Evolutionary conservation across 345 rosid species (phyloP).

Genomic region (Diplotaxis tenuifolia): DNA sequence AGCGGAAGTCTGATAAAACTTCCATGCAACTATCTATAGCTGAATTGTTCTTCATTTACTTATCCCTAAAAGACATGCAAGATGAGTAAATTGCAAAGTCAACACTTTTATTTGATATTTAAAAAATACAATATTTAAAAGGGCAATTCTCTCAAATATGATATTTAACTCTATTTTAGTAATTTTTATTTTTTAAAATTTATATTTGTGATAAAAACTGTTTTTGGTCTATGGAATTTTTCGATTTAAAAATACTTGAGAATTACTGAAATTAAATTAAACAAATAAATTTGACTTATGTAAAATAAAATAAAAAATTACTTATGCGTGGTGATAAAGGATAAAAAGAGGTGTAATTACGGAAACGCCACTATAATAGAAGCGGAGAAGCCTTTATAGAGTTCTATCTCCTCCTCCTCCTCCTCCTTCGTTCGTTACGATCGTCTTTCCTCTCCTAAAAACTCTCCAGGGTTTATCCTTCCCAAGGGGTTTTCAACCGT

Average conservation of each 20-base stretch:
- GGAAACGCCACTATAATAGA: constrained; percentile 18
- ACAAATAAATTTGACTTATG: background rate
- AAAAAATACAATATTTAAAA: no score
- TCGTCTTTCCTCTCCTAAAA: background rate
- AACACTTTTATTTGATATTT: background rate
- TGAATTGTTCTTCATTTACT: no score
- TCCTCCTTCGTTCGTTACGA: constrained; percentile 4
- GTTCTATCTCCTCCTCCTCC: constrained; percentile 6
- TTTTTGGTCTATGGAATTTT: no score
- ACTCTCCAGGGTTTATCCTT: constrained; percentile 28
- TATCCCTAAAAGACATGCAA: no score
- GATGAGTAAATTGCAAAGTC: background rate
- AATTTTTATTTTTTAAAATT: no score
- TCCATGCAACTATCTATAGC: no score
- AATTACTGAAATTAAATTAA: no score
- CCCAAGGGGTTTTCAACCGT: constrained; percentile 30
- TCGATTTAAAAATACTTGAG: no score
- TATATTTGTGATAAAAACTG: no score
- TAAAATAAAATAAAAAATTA: background rate
- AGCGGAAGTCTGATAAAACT: no score
- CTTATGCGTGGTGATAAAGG: background rate
- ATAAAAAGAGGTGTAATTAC: background rate
- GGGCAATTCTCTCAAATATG: no score
- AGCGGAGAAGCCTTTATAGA: background rate
- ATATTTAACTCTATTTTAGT: no score